phyloP scores from a whole-genome alignment of 352 stramenopile genomes.

The Phytophthora citrophthora region DNA sequence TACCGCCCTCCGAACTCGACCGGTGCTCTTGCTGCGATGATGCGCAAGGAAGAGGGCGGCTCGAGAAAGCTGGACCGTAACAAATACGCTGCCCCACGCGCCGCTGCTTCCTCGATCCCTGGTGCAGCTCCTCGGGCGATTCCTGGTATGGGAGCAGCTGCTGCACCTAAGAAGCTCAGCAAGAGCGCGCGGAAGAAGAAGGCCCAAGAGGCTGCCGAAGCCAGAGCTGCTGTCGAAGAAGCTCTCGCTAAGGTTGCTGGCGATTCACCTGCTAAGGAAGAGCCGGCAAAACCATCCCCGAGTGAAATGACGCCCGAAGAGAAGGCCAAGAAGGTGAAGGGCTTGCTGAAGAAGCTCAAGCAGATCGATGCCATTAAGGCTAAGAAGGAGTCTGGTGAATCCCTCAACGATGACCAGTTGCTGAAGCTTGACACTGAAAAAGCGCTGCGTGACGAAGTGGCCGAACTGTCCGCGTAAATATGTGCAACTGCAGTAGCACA shows the following conservation, averaged over 20 bases:
- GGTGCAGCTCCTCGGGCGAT: constrained; percentile 58
- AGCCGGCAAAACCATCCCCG: constrained; percentile 17
- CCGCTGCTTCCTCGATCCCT: constrained; percentile 39
- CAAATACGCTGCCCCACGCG: constrained; percentile 77
- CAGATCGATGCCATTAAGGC: constrained; percentile 87
- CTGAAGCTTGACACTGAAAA: constrained; percentile 77
- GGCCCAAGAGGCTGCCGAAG: constrained; percentile 74
- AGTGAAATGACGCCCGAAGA: constrained; percentile 69
- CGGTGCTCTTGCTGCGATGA: constrained; percentile 93
- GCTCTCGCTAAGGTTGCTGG: constrained; percentile 51
- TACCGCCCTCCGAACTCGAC: constrained; percentile 90
- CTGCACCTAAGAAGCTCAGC: constrained; percentile 71
- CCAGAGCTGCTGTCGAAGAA: constrained; percentile 67
- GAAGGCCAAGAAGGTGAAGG: constrained; percentile 89
- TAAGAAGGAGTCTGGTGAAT: constrained; percentile 72
- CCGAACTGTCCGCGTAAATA: constrained; percentile 53
- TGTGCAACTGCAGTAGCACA: constrained; percentile 4
- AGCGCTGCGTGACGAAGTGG: constrained; percentile 70
- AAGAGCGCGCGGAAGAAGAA: constrained; percentile 89
- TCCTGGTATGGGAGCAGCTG: constrained; percentile 66
- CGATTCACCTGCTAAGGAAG: constrained; percentile 29
- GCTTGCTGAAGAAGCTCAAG: constrained; percentile 87
- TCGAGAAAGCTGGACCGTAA: constrained; percentile 86
- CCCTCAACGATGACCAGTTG: constrained; percentile 83
- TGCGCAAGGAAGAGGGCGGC: constrained; percentile 88